Evolutionary conservation across 2,329 filamentous ascomycete genomes (phyloP).

Genomic region (Pestalotiopsis sp.): DNA sequence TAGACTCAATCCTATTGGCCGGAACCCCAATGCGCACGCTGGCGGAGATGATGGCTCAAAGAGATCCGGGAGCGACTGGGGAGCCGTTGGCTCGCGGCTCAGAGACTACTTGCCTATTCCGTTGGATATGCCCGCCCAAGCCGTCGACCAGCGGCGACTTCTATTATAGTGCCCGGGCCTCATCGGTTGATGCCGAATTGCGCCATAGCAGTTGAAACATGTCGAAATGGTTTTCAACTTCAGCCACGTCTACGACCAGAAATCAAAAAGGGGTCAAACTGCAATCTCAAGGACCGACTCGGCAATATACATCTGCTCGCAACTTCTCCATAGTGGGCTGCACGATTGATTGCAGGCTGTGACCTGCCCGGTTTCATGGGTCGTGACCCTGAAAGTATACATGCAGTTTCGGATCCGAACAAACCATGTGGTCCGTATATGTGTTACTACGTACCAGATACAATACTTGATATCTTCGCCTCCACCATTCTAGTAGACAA

Average conservation of each 20-base stretch:
- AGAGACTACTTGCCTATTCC: constrained; percentile 12
- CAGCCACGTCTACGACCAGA: not conserved
- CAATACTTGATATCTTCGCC: not conserved
- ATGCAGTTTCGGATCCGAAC: not conserved
- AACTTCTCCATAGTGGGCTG: not conserved
- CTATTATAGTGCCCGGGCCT: not conserved
- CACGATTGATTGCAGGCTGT: not conserved
- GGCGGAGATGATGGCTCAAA: constrained; percentile 6
- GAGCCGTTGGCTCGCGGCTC: not conserved
- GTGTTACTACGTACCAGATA: not conserved
- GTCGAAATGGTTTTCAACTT: not conserved
- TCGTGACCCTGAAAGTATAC: not conserved
- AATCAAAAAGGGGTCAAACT: not conserved
- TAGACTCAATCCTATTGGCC: constrained; percentile 6
- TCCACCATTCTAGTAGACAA: not conserved
- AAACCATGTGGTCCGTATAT: not conserved
- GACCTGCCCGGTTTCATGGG: not conserved
- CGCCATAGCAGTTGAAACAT: constrained; percentile 13
- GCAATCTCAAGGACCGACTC: not conserved
- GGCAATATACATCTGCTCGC: not conserved
- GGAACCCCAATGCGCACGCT: not conserved
- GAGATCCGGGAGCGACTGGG: not conserved
- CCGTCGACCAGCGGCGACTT: not conserved
- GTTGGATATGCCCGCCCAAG: not conserved
- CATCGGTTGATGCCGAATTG: constrained; percentile 11